Evolutionary conservation across 192 early-diverging fungal species (phyloP).

Genomic region (Oehlia diaphana): DNA sequence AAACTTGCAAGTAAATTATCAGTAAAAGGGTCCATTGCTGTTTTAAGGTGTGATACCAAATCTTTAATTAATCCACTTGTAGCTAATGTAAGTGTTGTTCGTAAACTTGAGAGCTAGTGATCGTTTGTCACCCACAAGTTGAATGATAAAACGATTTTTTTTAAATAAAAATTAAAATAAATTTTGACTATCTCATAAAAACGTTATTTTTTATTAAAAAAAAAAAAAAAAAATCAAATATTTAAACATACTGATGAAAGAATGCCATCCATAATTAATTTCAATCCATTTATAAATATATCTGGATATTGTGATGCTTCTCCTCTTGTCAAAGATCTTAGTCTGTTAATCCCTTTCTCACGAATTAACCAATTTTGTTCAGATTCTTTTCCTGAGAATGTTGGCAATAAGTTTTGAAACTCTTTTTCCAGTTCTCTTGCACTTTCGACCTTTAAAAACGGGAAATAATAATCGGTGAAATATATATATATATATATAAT

Average conservation of each 20-base stretch:
- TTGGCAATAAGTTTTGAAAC: conserved; percentile 5
- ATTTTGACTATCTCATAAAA: neutral
- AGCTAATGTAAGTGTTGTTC: conserved; percentile 44
- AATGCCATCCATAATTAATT: conserved; percentile 16
- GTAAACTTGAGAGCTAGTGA: conserved; percentile 38
- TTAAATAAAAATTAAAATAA: neutral
- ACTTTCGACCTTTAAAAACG: conserved; percentile 3
- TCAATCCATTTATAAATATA: conserved; percentile 6
- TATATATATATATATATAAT: no score
- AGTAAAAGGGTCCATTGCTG: conserved; percentile 35
- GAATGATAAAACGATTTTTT: no score
- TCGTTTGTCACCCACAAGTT: neutral
- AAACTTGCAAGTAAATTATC: conserved; percentile 40
- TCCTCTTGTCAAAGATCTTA: conserved; percentile 9
- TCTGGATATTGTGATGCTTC: conserved; percentile 16
- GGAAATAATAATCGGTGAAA: neutral
- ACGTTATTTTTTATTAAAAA: neutral
- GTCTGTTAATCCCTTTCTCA: neutral
- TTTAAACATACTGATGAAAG: conserved; percentile 12
- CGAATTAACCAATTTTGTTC: conserved; percentile 27
- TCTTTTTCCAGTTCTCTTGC: conserved; percentile 27
- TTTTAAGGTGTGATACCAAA: conserved; percentile 32
- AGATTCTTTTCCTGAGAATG: conserved; percentile 22
- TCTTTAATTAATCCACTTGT: conserved; percentile 33
- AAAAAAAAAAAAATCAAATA: neutral